A percentile compares a stretch with the other conserved stretches of the same genome.
Conservation (phyloP, 208 protist species). For the Trypanosoma mega region DNA sequence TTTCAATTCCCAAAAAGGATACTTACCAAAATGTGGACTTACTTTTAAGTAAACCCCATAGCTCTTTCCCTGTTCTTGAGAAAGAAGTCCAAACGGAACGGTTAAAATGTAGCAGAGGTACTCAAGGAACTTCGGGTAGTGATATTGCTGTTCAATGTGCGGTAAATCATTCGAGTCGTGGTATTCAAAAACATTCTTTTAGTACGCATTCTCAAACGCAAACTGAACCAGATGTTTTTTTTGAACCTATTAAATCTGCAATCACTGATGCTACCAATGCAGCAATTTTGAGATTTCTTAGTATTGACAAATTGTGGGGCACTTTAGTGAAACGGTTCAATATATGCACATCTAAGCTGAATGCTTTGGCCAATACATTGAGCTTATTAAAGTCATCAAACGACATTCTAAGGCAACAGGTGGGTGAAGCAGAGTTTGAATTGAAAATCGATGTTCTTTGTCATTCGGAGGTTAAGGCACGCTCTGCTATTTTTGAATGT, state of each 20-base stretch:
- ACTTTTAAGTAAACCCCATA: background rate
- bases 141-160: slow-evolving; percentile 6
- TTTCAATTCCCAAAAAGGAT: background rate
- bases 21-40: background rate
- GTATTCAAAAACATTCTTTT: slow-evolving; percentile 6
- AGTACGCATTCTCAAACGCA: slow-evolving; percentile 9
- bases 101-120: background rate
- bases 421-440: background rate
- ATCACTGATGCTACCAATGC: slow-evolving; percentile 4
- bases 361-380: background rate
- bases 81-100: slow-evolving; percentile 20
- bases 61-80: background rate
- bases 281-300: background rate
- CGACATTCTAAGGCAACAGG: background rate
- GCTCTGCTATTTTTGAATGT: slow-evolving; percentile 4
- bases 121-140: slow-evolving; percentile 1
- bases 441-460: background rate
- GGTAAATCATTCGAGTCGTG: background rate
- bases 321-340: slow-evolving; percentile 5
- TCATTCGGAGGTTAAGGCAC: slow-evolving; percentile 9
- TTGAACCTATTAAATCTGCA: slow-evolving; percentile 8
- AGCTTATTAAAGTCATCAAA: slow-evolving; percentile 7
- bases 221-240: slow-evolving; percentile 11
- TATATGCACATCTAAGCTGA: slow-evolving; percentile 6
- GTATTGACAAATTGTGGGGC: slow-evolving; percentile 3